These are phyloP conservation scores for Beauveria australis DNA, from an alignment of 2,329 filamentous ascomycete genomes.

Conservation along the genomic window DNA sequence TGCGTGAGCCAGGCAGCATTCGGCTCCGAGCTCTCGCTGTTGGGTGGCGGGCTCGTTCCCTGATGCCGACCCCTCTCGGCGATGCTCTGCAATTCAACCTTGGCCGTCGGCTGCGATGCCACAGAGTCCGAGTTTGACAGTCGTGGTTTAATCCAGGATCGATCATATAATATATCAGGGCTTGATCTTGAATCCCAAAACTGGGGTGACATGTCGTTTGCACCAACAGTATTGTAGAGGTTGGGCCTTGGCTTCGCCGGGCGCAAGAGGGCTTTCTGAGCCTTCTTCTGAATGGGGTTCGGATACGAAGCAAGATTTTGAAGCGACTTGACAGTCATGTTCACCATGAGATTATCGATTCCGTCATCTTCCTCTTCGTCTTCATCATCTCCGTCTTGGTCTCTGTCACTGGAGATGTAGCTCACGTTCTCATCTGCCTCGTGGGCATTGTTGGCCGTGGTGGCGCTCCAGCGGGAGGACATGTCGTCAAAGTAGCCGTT, in stretches of 20 bases:
- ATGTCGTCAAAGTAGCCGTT: slow-evolving; percentile 4
- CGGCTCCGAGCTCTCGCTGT: slow-evolving; percentile 13
- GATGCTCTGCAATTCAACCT: slow-evolving; percentile 1
- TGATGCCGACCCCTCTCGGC: background rate
- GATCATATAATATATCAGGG: background rate
- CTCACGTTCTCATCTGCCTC: background rate
- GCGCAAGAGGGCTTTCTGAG: slow-evolving; percentile 36
- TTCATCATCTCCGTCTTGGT: slow-evolving; percentile 18
- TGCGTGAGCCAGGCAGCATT: slow-evolving; percentile 19
- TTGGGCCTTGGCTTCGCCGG: slow-evolving; percentile 19
- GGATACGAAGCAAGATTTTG: slow-evolving; percentile 47
- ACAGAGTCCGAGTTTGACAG: slow-evolving; percentile 8
- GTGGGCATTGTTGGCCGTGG: background rate
- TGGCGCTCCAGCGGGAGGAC: background rate
- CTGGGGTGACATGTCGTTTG: background rate
- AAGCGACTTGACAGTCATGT: slow-evolving; percentile 38
- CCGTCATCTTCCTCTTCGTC: slow-evolving; percentile 22
- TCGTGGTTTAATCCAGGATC: background rate
- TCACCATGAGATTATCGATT: slow-evolving; percentile 26
- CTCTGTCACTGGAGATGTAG: background rate
- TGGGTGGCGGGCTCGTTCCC: slow-evolving; percentile 5
- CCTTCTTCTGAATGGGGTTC: slow-evolving; percentile 45
- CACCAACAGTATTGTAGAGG: background rate
- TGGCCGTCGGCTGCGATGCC: slow-evolving; percentile 5
- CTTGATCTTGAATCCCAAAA: background rate